Percentiles rank a stretch among this genome's conserved stretches.
These are phyloP conservation scores for Collybia nuda DNA, from an alignment of 768 basidiomycete genomes.

Conservation along the genomic window DNA sequence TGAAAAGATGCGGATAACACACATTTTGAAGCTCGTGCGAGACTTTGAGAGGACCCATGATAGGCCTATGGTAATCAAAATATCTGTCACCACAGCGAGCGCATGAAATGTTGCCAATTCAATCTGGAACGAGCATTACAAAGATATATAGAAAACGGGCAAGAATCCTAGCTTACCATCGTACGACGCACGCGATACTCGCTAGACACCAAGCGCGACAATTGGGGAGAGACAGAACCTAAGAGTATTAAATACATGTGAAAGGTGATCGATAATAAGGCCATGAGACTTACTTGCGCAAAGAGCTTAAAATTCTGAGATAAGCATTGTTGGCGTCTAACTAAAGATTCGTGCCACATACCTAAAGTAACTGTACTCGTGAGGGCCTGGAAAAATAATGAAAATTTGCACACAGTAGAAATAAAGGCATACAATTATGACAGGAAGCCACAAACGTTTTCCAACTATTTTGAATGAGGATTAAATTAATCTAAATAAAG, in stretches of 20 bases:
- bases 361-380: not conserved
- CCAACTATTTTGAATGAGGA: not conserved
- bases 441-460: not conserved
- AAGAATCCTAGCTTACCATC: not conserved
- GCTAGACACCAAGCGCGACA: not conserved
- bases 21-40: not conserved
- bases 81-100: not conserved
- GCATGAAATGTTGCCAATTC: not conserved
- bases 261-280: too few species aligned
- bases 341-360: not conserved
- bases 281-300: not conserved
- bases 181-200: not conserved
- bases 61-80: conserved; percentile 1
- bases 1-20: too few species aligned
- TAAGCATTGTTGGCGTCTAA: not conserved
- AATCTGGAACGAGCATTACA: not conserved
- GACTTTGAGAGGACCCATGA: not conserved
- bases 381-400: not conserved
- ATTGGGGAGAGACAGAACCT: not conserved
- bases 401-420: not conserved
- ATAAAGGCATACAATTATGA: not conserved
- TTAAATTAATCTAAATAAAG: not conserved
- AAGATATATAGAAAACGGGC: not conserved
- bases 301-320: not conserved
- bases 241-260: not conserved